These are phyloP conservation scores for Arachnomyces sp. DNA, from an alignment of 2,329 filamentous ascomycete genomes.

Conservation along the genomic window DNA sequence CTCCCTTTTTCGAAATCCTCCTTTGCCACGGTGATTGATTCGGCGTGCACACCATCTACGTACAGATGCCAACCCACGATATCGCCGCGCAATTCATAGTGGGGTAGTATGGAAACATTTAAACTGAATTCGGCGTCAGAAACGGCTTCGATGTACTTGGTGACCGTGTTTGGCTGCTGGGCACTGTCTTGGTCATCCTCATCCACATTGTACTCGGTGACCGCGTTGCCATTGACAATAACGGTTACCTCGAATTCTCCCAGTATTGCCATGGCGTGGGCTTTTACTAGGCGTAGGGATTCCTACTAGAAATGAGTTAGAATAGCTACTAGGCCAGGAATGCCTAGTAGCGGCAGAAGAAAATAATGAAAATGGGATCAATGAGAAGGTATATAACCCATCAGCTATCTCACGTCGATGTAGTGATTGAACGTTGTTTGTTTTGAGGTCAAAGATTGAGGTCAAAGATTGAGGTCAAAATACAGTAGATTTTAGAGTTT, in stretches of 20 bases:
- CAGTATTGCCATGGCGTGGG: constrained; percentile 16
- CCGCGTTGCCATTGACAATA: constrained; percentile 9
- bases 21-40: not conserved
- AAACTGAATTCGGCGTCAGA: constrained; percentile 21
- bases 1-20: not conserved
- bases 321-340: too few species aligned
- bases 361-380: too few species aligned
- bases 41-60: constrained; percentile 15
- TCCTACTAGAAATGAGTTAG: too few species aligned
- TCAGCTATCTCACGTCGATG: too few species aligned
- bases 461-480: too few species aligned
- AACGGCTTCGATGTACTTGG: constrained; percentile 25
- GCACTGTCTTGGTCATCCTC: constrained; percentile 3
- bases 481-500: too few species aligned
- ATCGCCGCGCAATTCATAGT: constrained; percentile 7
- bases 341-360: too few species aligned
- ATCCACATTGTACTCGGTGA: constrained; percentile 21
- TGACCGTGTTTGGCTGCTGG: constrained; percentile 8
- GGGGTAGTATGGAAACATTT: constrained; percentile 4
- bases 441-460: too few species aligned
- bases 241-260: constrained; percentile 8
- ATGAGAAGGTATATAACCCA: too few species aligned
- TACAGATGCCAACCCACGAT: constrained; percentile 8
- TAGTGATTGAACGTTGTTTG: too few species aligned
- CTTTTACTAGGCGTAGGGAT: too few species aligned